phyloP scores from a whole-genome alignment of 192 early-diverging fungal species.

The Coemansia sp. region DNA sequence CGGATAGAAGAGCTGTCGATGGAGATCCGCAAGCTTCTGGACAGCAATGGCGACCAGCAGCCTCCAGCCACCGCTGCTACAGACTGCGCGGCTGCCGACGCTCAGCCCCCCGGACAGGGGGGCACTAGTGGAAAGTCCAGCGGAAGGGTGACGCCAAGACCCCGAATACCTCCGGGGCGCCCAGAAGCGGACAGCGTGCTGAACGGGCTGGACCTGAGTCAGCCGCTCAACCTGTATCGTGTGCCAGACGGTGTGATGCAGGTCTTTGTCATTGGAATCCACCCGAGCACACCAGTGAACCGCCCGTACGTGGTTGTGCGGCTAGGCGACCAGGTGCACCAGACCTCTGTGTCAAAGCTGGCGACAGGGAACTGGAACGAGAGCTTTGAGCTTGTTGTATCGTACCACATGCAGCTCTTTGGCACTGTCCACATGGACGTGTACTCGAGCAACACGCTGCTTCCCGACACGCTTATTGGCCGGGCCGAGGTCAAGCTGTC shows the following conservation, averaged over 20 bases:
- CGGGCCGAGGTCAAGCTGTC: constrained; percentile 61
- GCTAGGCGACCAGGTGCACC: constrained; percentile 60
- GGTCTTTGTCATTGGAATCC: constrained; percentile 55
- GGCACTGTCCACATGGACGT: constrained; percentile 65
- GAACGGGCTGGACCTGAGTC: constrained; percentile 29
- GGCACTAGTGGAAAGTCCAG: too few species aligned
- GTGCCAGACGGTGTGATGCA: constrained; percentile 51
- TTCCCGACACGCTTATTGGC: constrained; percentile 61
- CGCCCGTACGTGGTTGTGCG: constrained; percentile 60
- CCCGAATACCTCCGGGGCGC: too few species aligned
- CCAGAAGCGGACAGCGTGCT: constrained; percentile 28
- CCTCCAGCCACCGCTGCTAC: neutral
- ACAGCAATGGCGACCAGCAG: neutral
- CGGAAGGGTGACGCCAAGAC: too few species aligned
- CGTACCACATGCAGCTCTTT: constrained; percentile 70
- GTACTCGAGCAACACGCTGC: constrained; percentile 56
- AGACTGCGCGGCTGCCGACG: neutral
- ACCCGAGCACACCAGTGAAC: constrained; percentile 54
- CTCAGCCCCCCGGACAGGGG: too few species aligned
- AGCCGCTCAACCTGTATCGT: constrained; percentile 47
- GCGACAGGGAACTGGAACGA: constrained; percentile 64
- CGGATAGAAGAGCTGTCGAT: constrained; percentile 32
- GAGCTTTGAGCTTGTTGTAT: constrained; percentile 62
- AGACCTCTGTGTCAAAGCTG: constrained; percentile 55
- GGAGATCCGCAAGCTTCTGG: constrained; percentile 37